phyloP scores from a whole-genome alignment of 768 basidiomycete genomes.

The Boletus subcaerulescens region DNA sequence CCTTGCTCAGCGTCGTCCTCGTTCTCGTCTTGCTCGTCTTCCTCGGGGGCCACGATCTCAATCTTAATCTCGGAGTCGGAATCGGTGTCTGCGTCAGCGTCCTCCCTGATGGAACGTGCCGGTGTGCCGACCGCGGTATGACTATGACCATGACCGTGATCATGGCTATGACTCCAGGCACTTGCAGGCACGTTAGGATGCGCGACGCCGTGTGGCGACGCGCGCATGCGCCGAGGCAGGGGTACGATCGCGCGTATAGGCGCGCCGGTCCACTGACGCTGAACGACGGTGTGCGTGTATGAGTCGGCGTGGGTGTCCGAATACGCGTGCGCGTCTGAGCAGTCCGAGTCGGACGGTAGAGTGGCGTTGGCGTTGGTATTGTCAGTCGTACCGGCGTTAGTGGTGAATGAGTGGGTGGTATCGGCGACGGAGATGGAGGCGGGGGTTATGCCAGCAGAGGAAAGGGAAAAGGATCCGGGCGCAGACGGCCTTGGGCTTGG shows the following conservation, averaged over 20 bases:
- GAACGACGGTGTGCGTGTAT: too few species aligned
- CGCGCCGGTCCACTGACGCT: conserved; percentile 15
- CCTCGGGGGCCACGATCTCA: not conserved
- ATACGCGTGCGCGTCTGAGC: not conserved
- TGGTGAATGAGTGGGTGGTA: not conserved
- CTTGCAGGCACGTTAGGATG: too few species aligned
- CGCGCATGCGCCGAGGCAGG: conserved; percentile 14
- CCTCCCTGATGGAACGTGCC: too few species aligned
- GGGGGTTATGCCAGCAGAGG: not conserved
- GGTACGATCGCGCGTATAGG: conserved; percentile 25
- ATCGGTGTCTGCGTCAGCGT: not conserved
- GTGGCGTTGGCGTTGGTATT: too few species aligned
- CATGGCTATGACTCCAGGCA: too few species aligned
- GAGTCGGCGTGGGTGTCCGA: too few species aligned
- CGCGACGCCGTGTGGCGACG: not conserved
- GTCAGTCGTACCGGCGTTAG: too few species aligned
- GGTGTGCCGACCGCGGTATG: too few species aligned
- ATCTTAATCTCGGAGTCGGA: not conserved
- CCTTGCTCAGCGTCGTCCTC: too few species aligned
- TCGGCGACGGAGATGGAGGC: not conserved
- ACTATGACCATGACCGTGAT: too few species aligned
- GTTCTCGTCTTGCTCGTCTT: not conserved
- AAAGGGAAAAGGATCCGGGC: too few species aligned
- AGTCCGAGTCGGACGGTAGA: not conserved
- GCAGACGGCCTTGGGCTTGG: not conserved